phyloP scores from a whole-genome alignment of 768 basidiomycete genomes.

The Termitomyces bulborhizus region DNA sequence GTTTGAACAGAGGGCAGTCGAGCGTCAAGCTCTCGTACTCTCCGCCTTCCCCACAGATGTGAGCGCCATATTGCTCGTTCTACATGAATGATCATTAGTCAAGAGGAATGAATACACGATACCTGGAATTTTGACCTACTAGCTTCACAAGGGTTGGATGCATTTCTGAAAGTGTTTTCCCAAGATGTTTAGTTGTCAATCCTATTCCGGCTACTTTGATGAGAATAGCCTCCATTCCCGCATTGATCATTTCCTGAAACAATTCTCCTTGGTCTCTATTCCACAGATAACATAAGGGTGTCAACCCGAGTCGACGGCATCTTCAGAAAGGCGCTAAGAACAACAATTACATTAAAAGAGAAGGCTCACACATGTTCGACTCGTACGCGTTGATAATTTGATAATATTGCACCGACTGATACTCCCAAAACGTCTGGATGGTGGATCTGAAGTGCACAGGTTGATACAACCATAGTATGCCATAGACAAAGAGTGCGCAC shows the following conservation, averaged over 20 bases:
- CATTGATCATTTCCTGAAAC: slow-evolving; percentile 78
- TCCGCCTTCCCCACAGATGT: slow-evolving; percentile 96
- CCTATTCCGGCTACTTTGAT: slow-evolving; percentile 98
- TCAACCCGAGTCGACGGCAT: slow-evolving; percentile 74
- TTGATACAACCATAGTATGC: neutral
- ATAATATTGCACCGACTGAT: slow-evolving; percentile 94
- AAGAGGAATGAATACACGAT: neutral
- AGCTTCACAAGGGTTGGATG: slow-evolving; percentile 65
- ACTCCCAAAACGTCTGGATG: slow-evolving; percentile 85
- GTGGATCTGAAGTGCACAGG: slow-evolving; percentile 35
- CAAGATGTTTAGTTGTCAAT: slow-evolving; percentile 69
- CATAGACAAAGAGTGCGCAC: slow-evolving; percentile 30
- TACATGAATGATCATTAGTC: slow-evolving; percentile 19
- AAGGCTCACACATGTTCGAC: slow-evolving; percentile 90
- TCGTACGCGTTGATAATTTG: slow-evolving; percentile 93
- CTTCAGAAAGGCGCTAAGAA: slow-evolving; percentile 19
- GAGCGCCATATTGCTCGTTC: slow-evolving; percentile 82
- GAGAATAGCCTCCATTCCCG: slow-evolving; percentile 73
- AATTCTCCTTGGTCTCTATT: slow-evolving; percentile 85
- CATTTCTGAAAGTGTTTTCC: slow-evolving; percentile 70
- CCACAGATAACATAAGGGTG: slow-evolving; percentile 88
- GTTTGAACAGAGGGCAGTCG: slow-evolving; percentile 85
- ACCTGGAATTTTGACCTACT: slow-evolving; percentile 34
- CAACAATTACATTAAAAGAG: neutral
- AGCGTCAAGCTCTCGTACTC: slow-evolving; percentile 95